A percentile compares a stretch with the other conserved stretches of the same genome.
phyloP scores from a whole-genome alignment of 208 protist species.

The Wallacemonas rigidus region DNA sequence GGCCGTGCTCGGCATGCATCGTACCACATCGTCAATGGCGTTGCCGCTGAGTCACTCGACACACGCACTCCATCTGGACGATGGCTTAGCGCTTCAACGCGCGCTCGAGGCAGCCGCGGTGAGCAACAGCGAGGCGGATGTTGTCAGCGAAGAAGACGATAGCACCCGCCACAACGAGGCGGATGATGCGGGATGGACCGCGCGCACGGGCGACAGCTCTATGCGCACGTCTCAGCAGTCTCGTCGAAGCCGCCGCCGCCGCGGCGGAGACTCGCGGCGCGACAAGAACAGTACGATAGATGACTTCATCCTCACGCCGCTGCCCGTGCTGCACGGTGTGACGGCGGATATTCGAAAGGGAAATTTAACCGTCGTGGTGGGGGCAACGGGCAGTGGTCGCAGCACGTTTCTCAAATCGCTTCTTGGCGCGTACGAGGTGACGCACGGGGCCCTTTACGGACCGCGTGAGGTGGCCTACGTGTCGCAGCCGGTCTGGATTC shows the following conservation, averaged over 20 bases:
- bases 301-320: slow-evolving; percentile 13
- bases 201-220: too few relatives aligned
- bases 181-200: too few relatives aligned
- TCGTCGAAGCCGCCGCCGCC: too few relatives aligned
- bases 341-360: slow-evolving; percentile 20
- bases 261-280: too few relatives aligned
- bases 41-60: neutral
- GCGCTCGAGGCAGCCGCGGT: neutral
- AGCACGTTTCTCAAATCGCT: slow-evolving; percentile 51
- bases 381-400: slow-evolving; percentile 51
- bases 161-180: too few relatives aligned
- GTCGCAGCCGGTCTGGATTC: slow-evolving; percentile 90
- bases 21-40: neutral
- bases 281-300: neutral
- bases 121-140: neutral
- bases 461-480: slow-evolving; percentile 71
- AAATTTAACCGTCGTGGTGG: slow-evolving; percentile 49
- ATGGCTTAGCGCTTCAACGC: neutral
- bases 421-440: slow-evolving; percentile 41
- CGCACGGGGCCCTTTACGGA: slow-evolving; percentile 29
- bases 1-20: neutral
- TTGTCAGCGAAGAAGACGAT: neutral
- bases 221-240: too few relatives aligned
- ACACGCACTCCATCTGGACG: neutral
- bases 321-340: slow-evolving; percentile 38